phyloP scores from a whole-genome alignment of 345 rosid genomes.

The Gossypium raimondii region DNA sequence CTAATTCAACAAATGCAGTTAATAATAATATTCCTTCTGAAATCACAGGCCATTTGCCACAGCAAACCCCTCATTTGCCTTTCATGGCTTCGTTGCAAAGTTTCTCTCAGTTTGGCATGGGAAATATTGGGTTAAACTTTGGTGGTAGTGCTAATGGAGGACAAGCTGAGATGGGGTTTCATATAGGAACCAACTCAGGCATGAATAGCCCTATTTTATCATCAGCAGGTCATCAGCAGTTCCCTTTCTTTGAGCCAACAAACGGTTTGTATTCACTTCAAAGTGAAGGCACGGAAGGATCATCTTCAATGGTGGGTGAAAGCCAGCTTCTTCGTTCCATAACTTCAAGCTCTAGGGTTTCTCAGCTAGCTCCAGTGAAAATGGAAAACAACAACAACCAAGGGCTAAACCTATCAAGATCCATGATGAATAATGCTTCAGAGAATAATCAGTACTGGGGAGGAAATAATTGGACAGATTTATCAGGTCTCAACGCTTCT shows the following conservation, averaged over 20 bases:
- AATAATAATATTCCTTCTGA: constrained; percentile 27
- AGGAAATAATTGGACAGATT: constrained; percentile 40
- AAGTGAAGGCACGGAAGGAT: constrained; percentile 37
- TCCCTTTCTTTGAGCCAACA: constrained; percentile 44
- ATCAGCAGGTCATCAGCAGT: constrained; percentile 33
- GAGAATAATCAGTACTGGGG: constrained; percentile 46
- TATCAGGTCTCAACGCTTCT: constrained; percentile 45
- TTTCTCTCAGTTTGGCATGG: constrained; percentile 36
- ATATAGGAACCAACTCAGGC: constrained; percentile 34
- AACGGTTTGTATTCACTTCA: constrained; percentile 37
- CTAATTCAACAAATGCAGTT: constrained; percentile 31
- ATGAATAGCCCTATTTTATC: constrained; percentile 26
- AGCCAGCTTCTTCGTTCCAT: constrained; percentile 23
- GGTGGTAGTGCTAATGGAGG: constrained; percentile 28
- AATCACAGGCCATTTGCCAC: constrained; percentile 33
- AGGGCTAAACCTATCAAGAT: constrained; percentile 37
- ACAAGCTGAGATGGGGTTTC: constrained; percentile 44
- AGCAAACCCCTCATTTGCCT: constrained; percentile 31
- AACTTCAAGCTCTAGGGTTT: constrained; percentile 50
- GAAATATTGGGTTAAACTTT: constrained; percentile 52
- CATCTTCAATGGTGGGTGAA: constrained; percentile 33
- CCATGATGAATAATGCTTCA: constrained; percentile 24
- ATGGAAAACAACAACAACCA: constrained; percentile 42
- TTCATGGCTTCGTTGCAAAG: constrained; percentile 45
- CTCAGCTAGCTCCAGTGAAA: constrained; percentile 50